Base-by-base conservation (phyloP, 2,329 filamentous ascomycete genomes). In the Monosporascus sp. region DNA sequence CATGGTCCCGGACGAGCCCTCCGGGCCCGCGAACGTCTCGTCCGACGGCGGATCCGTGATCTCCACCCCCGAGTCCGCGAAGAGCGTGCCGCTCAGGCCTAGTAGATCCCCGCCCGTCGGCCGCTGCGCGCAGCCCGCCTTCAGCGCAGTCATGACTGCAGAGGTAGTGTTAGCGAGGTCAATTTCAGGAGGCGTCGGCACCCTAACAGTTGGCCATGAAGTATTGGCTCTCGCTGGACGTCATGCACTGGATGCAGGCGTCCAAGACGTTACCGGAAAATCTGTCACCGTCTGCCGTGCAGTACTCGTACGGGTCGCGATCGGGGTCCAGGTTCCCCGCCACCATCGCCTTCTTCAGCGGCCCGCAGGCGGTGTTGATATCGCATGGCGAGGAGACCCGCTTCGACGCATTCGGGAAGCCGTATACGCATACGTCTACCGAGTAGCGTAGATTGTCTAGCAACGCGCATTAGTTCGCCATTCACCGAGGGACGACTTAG, bases 141-240 rank as follows among this genome's bases (percentile, higher is more conserved):
- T 63, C 0, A 82, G 66, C 0, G 76, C 76, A 2, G 71, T 67
- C 51, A 81, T 59, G 58, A 81, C 78, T 81, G 35, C 28, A 31
- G 6, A 46, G n/a, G 26, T 46, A 5, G 6, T 14, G 50, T 56
- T 26, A 65, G 60, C 49, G 17, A 37, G 17, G 51, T 55, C 44
- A 61, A 58, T 35, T 37, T 40, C 24, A 3, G 8, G 9, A 2
- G 4, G 47, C 9, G 37, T 11, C 18, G 35, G 24, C 14, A 15
- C n/a, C 49, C 77, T 56, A 63, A 80, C 78, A 80, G 58, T 81
- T 81, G 2, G 76, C 67, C 2, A 79, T 62, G 43, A 78, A 79
- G 2, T 56, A 62, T 50, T 78, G 74, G 5, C 70, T 59, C 0
- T 64, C 54, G 18, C 70, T 76, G 0, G 71, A 62, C n/a, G 68